Evolutionary conservation across 2,329 filamentous ascomycete species (phyloP), one percentile per base, ranked within the genome.

Genomic region (Capronia coronata): DNA sequence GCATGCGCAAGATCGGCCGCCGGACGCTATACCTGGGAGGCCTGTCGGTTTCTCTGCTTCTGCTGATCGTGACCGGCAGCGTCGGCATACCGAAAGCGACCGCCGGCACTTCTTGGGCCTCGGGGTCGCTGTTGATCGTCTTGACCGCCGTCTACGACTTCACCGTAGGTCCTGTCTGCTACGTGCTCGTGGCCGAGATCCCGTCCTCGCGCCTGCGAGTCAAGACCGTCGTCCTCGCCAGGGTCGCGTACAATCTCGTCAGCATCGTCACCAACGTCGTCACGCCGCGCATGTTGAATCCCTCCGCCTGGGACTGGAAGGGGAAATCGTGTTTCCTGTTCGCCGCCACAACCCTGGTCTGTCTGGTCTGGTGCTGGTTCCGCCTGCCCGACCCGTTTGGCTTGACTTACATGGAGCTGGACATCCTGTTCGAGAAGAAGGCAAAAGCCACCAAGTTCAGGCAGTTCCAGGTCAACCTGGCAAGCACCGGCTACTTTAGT

Each of bases 131-230:
- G 61, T 14, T 78, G 25, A 71, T 80, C 44, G 57, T 75, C 40
- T 78, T 73, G 60, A 74, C 74, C 0, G 76, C 79, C 43, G 67
- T 73, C 1, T 80, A 78, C 59, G 74, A 74, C 57, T 67, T 74
- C 43, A 73, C 74, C 1, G 70, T 80, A 7, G 77, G 76, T 0
- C 76, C 76, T 0, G 70, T 79, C 11, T 71, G 71, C 2, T 79
- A 77, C 60, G 69, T 71, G 1, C 63, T 79, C 22, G 64, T 77
- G 9, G 71, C 75, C 0, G 77, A 80, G 55, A 67, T 76, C 3
- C 75, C 75, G 0, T 77, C 75, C 0, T 73, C 73, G 0, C 69
- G 76, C 6, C 71, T 80, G 21, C 75, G 76, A 46, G 68, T 71
- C n/a, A 75, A 78, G 65, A 76, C 75, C 1, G 73, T 79, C 9